Conservation (phyloP, 257 asterid species). For the Solanum infundibuliforme region DNA sequence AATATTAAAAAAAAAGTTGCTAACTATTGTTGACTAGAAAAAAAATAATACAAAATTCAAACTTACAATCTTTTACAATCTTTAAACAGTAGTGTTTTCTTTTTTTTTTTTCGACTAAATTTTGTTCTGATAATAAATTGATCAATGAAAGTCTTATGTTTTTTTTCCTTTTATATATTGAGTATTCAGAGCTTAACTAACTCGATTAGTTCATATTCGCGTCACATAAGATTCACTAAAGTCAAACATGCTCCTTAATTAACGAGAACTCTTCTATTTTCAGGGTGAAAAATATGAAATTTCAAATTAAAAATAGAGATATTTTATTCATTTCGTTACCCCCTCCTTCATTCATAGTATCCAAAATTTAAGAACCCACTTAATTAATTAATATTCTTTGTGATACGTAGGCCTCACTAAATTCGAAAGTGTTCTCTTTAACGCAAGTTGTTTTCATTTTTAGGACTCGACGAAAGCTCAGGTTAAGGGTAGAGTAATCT, state of each 20-base stretch:
- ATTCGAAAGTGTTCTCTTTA: not conserved
- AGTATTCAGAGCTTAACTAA: not conserved
- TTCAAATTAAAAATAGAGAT: not conserved
- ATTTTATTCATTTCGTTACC: not conserved
- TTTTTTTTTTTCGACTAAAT: not conserved
- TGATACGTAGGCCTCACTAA: not conserved
- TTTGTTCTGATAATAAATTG: not conserved
- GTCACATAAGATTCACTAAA: not conserved
- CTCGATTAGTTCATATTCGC: not conserved
- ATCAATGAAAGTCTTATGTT: not conserved
- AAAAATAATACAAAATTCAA: not conserved
- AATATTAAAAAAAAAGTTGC: not conserved
- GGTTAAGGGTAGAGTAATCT: not conserved
- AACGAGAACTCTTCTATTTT: not conserved
- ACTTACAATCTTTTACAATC: not conserved
- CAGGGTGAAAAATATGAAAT: not conserved
- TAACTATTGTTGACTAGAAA: not conserved
- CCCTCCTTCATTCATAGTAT: not conserved
- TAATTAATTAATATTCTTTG: not conserved
- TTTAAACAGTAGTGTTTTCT: not conserved
- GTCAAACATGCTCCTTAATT: accelerated
- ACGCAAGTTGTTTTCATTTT: not conserved
- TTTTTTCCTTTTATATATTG: not conserved
- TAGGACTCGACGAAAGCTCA: too few species aligned
- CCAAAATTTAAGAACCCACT: not conserved